Evolutionary conservation across 129 eudicot genomes (phyloP), one percentile per base, ranked within the genome.

Genomic region (Saposhnikovia divaricata): DNA sequence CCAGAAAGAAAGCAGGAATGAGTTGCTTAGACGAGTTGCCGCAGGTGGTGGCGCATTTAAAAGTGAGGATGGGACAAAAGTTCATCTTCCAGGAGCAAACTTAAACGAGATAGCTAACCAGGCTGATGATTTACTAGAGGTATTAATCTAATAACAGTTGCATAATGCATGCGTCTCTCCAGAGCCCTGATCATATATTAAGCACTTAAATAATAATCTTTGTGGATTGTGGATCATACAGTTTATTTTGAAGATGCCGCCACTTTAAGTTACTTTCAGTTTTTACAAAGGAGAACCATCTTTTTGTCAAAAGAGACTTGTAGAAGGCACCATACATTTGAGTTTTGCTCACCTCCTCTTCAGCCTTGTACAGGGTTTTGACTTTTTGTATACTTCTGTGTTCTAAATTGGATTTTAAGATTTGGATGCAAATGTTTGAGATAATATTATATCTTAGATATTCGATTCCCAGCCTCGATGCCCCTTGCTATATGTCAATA

Each of bases 31-130:
- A 82, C 90, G 98, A 80, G 97, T 92, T 53, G 99, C 97, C 0
- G 97, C 93, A 19, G 99, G 97, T 78, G 99, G 97, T 45, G 99
- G 99, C 78, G 94, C 88, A 82, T 95, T 95, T 47, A 83, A 92
- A 83, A 84, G 97, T 74, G 89, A 85, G 72, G 84, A 90, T 72
- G 91, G 94, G 76, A 90, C 99, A 81, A 90, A 95, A 86, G 90
- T 95, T 84, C 97, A 95, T 87, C 97, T 95, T 84, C 99, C 99
- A 38, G 99, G 97, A 77, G 96, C 96, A 42, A 95, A 95, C 85
- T 82, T 95, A 16, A 88, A 90, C 76, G 97, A 92, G 38, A 92
- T 95, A 82, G 97, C 99, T 73, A 95, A 95, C 80, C 99, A 95
- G 85, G 99, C 99, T 81, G 99, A 95, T 90, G 97, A 95, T 78